Evolutionary conservation across 2,329 filamentous ascomycete genomes (phyloP).

Genomic region (Ophiostoma australiae): DNA sequence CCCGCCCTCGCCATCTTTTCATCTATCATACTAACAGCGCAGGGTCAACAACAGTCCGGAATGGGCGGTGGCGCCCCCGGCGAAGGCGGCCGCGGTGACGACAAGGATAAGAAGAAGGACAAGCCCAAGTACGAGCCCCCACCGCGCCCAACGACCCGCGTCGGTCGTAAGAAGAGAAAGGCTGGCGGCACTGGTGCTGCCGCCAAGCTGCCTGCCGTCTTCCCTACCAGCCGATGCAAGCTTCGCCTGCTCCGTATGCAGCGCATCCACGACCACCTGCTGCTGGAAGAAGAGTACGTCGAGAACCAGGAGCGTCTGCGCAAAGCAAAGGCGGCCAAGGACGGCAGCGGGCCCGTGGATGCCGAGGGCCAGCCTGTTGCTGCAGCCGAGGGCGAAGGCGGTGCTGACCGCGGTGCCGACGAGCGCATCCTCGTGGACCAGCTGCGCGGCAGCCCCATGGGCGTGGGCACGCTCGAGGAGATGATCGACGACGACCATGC

Average conservation of each 20-base stretch:
- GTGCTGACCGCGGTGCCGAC: slow-evolving; percentile 76
- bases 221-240: slow-evolving; percentile 95
- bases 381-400: slow-evolving; percentile 37
- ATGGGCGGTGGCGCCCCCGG: slow-evolving; percentile 62
- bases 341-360: slow-evolving; percentile 54
- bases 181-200: slow-evolving; percentile 86
- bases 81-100: slow-evolving; percentile 73
- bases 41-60: slow-evolving; percentile 84
- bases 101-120: slow-evolving; percentile 99
- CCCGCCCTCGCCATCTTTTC: no score
- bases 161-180: slow-evolving; percentile 99
- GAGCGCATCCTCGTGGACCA: slow-evolving; percentile 94
- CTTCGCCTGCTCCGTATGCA: slow-evolving; percentile 96
- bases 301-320: slow-evolving; percentile 96
- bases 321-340: slow-evolving; percentile 80
- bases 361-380: slow-evolving; percentile 61
- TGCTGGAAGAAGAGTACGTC: slow-evolving; percentile 97
- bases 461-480: slow-evolving; percentile 94
- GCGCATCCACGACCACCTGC: slow-evolving; percentile 91
- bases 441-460: slow-evolving; percentile 98
- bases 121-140: slow-evolving; percentile 99
- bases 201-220: slow-evolving; percentile 89
- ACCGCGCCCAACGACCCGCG: slow-evolving; percentile 90
- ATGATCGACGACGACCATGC: slow-evolving; percentile 99
- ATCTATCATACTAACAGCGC: slow-evolving; percentile 14